Evolutionary conservation across 176 grass and related monocot species (phyloP).

Genomic region (Cymbopogon citratus): DNA sequence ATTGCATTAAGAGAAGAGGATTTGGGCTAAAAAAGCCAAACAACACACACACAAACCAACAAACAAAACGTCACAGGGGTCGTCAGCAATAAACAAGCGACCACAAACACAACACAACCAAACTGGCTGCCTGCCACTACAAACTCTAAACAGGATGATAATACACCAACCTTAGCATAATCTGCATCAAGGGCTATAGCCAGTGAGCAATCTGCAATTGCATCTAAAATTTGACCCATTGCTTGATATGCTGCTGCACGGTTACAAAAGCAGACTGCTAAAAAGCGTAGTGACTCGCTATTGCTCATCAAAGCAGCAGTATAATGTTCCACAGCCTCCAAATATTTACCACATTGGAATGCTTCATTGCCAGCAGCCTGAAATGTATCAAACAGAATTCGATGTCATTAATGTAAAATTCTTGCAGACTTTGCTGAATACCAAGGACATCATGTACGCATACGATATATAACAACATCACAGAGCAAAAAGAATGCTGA

Average conservation of each 20-base stretch:
- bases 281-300: constrained; percentile 56
- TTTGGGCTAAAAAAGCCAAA: no score
- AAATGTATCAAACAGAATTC: constrained; percentile 27
- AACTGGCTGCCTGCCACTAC: no score
- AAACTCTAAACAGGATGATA: neutral
- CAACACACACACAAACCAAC: no score
- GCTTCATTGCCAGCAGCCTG: constrained; percentile 86
- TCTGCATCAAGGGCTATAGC: constrained; percentile 68
- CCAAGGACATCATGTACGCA: neutral
- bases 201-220: constrained; percentile 87
- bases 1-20: no score
- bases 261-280: constrained; percentile 83
- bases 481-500: neutral
- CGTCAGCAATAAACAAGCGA: no score
- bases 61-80: no score
- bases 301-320: constrained; percentile 60
- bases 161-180: constrained; percentile 71
- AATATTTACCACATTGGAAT: constrained; percentile 78
- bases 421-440: constrained; percentile 10
- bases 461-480: constrained; percentile 2
- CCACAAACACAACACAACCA: no score
- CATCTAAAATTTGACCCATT: constrained; percentile 74
- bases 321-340: constrained; percentile 79
- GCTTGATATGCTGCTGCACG: constrained; percentile 85
- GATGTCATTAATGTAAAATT: neutral